phyloP scores from a whole-genome alignment of 108 stramenopile species.

The Fragilariopsis cylindrus region DNA sequence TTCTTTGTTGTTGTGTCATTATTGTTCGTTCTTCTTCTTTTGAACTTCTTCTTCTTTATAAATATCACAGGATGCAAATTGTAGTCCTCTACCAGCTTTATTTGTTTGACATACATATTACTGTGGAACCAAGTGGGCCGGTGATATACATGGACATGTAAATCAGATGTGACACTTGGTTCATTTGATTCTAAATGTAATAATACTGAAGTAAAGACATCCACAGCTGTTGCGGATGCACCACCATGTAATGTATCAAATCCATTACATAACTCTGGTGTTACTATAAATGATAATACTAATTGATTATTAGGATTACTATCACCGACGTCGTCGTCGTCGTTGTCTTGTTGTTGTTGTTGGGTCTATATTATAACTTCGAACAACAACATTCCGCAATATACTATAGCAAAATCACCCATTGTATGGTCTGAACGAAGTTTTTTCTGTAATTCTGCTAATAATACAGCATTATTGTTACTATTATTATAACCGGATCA shows the following conservation, averaged over 20 bases:
- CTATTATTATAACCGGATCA: no score
- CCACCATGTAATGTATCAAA: conserved; percentile 8
- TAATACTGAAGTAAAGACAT: not conserved
- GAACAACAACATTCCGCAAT: not conserved
- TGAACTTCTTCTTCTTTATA: not conserved
- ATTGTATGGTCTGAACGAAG: conserved; percentile 1
- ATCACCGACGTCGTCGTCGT: not conserved
- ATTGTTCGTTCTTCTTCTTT: not conserved
- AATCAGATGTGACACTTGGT: conserved; percentile 5
- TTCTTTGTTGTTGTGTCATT: no score
- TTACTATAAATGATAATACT: not conserved
- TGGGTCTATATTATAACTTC: not conserved
- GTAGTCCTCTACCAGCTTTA: not conserved
- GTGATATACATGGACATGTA: not conserved
- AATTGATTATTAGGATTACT: not conserved
- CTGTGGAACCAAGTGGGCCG: conserved; percentile 1
- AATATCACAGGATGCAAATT: conserved; percentile 1
- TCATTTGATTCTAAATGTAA: not conserved
- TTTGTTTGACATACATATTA: not conserved
- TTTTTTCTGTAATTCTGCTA: not conserved
- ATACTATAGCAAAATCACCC: conserved; percentile 1
- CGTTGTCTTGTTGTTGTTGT: not conserved
- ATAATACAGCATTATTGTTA: no score
- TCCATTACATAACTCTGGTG: not conserved
- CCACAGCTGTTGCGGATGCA: conserved; percentile 9